These are phyloP conservation scores for Penicillium chermesinum DNA, from an alignment of 495 filamentous ascomycete genomes.

Conservation along the genomic window DNA sequence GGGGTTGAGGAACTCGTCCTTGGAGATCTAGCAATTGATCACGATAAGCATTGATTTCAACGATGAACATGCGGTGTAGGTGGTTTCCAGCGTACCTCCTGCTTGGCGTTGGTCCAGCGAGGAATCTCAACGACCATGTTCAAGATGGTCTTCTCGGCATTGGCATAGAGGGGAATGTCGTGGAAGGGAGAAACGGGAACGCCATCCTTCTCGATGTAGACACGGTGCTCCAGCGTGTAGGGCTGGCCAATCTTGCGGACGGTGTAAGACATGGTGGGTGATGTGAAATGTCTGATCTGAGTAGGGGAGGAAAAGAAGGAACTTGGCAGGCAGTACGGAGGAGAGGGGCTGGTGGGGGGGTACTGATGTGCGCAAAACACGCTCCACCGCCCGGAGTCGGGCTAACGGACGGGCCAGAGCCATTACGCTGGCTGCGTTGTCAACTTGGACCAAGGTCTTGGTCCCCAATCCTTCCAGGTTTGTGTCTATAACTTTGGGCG, in stretches of 20 bases:
- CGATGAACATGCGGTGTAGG: not conserved
- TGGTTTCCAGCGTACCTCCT: conserved; percentile 61
- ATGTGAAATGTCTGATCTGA: conserved; percentile 21
- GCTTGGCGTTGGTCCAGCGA: conserved; percentile 98
- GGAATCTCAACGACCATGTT: conserved; percentile 99
- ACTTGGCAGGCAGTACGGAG: conserved; percentile 30
- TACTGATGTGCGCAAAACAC: conserved; percentile 38
- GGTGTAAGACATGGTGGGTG: conserved; percentile 50
- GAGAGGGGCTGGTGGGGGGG: conserved; percentile 42
- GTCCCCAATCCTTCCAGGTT: not conserved
- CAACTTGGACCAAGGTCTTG: not conserved
- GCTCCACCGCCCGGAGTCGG: conserved; percentile 20
- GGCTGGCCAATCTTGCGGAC: conserved; percentile 81
- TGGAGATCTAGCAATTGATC: conserved; percentile 65
- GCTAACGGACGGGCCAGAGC: conserved; percentile 27
- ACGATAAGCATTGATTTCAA: conserved; percentile 14
- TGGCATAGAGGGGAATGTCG: conserved; percentile 96
- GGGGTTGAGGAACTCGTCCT: conserved; percentile 94
- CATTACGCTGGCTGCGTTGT: conserved; percentile 19
- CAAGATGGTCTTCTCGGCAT: conserved; percentile 83
- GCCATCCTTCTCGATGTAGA: conserved; percentile 98
- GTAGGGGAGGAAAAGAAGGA: conserved; percentile 24
- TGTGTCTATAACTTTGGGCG: not conserved
- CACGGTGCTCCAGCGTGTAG: conserved; percentile 93
- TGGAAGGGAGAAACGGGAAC: conserved; percentile 91